phyloP scores from a whole-genome alignment of 1,139 yeast species.

The Protomyces pachydermus region DNA sequence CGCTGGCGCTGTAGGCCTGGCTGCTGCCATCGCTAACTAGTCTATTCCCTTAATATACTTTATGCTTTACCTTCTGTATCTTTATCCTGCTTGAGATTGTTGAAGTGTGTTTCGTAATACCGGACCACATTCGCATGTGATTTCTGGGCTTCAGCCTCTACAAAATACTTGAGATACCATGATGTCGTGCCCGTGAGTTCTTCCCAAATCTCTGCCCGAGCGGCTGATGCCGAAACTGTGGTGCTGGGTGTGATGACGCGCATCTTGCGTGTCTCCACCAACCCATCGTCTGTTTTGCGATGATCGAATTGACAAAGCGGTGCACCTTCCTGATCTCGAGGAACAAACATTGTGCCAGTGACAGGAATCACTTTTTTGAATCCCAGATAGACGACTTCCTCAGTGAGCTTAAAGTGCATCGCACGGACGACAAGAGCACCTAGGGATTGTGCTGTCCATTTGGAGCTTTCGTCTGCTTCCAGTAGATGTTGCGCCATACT shows the following conservation, averaged over 20 bases:
- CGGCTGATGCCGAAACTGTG: background rate
- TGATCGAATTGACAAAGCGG: slow-evolving; percentile 3
- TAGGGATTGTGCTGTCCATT: background rate
- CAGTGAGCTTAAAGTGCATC: slow-evolving; percentile 3
- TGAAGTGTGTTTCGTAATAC: background rate
- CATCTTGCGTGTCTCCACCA: slow-evolving; percentile 16
- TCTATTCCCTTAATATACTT: background rate
- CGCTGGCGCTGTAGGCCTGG: slow-evolving; percentile 12
- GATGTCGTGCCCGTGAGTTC: slow-evolving; percentile 5
- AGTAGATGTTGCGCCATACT: background rate
- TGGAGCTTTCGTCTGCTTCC: background rate
- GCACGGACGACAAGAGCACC: background rate
- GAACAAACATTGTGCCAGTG: background rate
- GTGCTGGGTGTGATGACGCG: background rate
- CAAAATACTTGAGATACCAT: slow-evolving; percentile 20
- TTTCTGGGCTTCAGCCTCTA: background rate
- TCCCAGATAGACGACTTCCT: slow-evolving; percentile 17
- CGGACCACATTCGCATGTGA: background rate
- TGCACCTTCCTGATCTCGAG: background rate
- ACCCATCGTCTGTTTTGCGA: slow-evolving; percentile 15
- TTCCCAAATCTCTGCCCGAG: slow-evolving; percentile 3
- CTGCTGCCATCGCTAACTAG: background rate
- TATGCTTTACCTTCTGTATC: background rate
- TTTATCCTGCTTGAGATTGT: background rate
- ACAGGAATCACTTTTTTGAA: slow-evolving; percentile 6